Evolutionary conservation across 1,139 yeast genomes (phyloP), one percentile per base, ranked within the genome.

Genomic region (Zygosaccharomyces pseudobailii): DNA sequence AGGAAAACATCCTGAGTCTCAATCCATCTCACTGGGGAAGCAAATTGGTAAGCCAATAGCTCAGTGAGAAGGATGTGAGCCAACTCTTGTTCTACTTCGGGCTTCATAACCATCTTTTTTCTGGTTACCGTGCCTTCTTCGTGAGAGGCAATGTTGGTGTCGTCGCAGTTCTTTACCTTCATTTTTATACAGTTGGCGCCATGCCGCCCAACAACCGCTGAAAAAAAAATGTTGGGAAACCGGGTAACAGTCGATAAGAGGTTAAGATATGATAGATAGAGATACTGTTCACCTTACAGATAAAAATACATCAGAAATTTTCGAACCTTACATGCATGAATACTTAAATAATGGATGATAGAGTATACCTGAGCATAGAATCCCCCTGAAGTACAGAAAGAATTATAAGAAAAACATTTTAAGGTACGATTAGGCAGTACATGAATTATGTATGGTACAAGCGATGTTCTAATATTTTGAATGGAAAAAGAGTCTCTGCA

Each of bases 11-110:
- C 98, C 72, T 92, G 98, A 53, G 98, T 92, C 71, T 92, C 98
- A 69, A 92, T 94, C 97, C 99, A 92, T 79, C 97, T 84, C 57
- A 92, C 99, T 42, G 99, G 98, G 54, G 97, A 90, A 40, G 99
- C 98, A 67, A 92, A 92, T 72, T 92, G 99, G 73, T 90, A 92
- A 43, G 98, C 97, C 72, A 92, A 78, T 62, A 92, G 81, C 78
- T 92, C 98, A 23, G 97, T 89, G 68, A 92, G 78, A 59, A 92
- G 78, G 55, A 89, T 84, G 69, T 92, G 97, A 57, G 98, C 95
- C 60, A 92, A 80, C 70, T 92, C 97, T 75, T 92, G 98, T 76
- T 92, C 95, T 57, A 89, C 84, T 78, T 92, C 97, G 57, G 98
- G 96, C 72, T 88, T 88, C 97, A 92, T 92, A 28, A 52, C 62